Base-by-base conservation (phyloP, 441 rosid genomes). In the Macaranga tanarius region DNA sequence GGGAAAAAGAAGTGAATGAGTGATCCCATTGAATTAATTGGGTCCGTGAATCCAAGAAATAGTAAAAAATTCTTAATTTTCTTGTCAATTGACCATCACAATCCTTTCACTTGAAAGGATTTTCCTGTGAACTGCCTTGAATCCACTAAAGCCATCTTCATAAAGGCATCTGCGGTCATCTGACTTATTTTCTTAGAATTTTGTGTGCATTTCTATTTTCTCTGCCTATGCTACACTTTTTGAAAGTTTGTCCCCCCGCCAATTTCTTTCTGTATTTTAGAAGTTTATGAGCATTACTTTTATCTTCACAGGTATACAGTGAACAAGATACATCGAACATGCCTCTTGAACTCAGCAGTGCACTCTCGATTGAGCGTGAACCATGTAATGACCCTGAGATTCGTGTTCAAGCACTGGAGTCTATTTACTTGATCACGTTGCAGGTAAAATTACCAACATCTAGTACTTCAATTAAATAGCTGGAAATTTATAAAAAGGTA, bases 331-430 rank as follows among this genome's bases (percentile, higher is more conserved):
- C 83, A 45, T 84, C 84, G 12, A 92, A 89, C 85, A 90, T 90
- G 94, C 96, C 99, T 40, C 92, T 82, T 67, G 97, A 94, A 82
- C 97, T 94, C 73, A 87, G 88, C 72, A 85, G 90, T 82, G 95
- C 89, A 45, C 95, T 94, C 45, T 88, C 90, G 13, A 89, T 90
- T 72, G 95, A 94, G 79, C 91, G 97, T 65, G 95, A 94, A 81
- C 89, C 86, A 44, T 91, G 89, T 72, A 82, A 84, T 79, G 99
- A 92, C 80, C 79, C 97, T 17, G 95, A 86, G 52, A 90, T 92
- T 75, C 88, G 92, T 44, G 82, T 90, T 80, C 95, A 90, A 79
- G 83, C 90, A 67, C 85, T 90, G 34, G 97, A 92, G 78, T 89
- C 97, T 78, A 86, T 94, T 75, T 94, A 94, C 85, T 80, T 92